Evolutionary conservation across 139 green algal species (phyloP), one percentile per base, ranked within the genome.

Genomic region (Zygnema cylindricum): DNA sequence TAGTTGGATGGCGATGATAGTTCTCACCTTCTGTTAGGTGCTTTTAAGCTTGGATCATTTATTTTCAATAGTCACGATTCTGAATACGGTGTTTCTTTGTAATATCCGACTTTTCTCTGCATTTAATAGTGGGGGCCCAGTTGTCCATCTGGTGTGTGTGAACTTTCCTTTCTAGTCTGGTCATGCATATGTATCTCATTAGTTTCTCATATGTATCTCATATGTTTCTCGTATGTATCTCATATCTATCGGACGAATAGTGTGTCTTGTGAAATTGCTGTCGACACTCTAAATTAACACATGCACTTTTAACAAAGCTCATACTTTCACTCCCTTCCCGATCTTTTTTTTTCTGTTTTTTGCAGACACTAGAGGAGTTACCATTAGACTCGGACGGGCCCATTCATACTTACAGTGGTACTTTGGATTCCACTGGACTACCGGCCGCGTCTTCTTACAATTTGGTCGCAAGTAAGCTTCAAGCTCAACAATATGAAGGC

Each of bases 361-460:
- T 39, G 43, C 36, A 89, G 69, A 89, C 84, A 0, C 33, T 89
- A 0, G 84, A 89, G 35, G 84, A 89, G 36, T 23, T 89, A 0
- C 84, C 84, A 0, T 22, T 89, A 1, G 84, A 89, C 22, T 30
- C 36, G 39, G 84, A 84, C 38, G 54, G n/a, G 2, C 69, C 69
- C 1, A 41, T 38, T 36, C 23, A 55, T 1, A 33, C 82, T 0
- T 55, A 55, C 23, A n/a, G 23, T 39, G 76, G 39, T 33, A 0
- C 25, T 25, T 33, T 87, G 1, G 82, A 87, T 1, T 69, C 82
- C 1, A 87, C 82, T 1, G 82, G 82, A 25, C 82, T 87, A 1
- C 82, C 82, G 0, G 63, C 43, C 0, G 43, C 82, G 7, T 87
- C 82, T 35, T 79, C 71, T 16, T 41, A 25, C 16, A 79, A 79